These are phyloP conservation scores for Fraxinus xanthoxyloides DNA, from an alignment of 305 asterid species.

Conservation along the genomic window DNA sequence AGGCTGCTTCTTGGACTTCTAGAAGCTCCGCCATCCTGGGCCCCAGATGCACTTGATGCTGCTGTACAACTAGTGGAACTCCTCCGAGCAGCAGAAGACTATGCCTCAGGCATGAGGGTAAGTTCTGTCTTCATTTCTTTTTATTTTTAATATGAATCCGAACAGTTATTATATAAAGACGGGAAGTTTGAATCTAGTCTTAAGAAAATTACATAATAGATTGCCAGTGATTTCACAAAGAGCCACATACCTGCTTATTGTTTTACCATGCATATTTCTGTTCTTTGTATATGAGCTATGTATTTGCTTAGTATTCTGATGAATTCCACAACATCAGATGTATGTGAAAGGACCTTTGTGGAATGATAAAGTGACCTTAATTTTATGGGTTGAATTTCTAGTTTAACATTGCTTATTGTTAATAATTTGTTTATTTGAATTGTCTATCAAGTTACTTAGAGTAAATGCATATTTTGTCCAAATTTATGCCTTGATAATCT, in stretches of 20 bases:
- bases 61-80: slow-evolving; percentile 98
- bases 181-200: background rate
- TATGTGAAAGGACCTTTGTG: background rate
- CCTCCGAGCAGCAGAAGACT: slow-evolving; percentile 98
- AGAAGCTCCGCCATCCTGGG: slow-evolving; percentile 99
- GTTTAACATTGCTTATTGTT: background rate
- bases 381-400: background rate
- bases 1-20: slow-evolving; percentile 97
- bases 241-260: slow-evolving; percentile 3
- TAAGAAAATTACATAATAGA: background rate
- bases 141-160: background rate
- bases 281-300: background rate
- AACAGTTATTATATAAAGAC: background rate
- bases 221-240: slow-evolving; percentile 5
- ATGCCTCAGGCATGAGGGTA: slow-evolving; percentile 96
- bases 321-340: background rate
- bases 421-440: background rate
- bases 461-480: background rate
- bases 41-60: slow-evolving; percentile 99
- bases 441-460: background rate
- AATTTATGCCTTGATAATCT: background rate
- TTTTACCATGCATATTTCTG: background rate
- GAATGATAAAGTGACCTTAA: background rate
- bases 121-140: slow-evolving; percentile 14
- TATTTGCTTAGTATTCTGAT: background rate